Percentiles rank a stretch among this genome's conserved stretches.
Evolutionary conservation across 225 moss, liverwort and hornwort genomes (phyloP).

Genomic region (Pseudisothecium myosuroides): DNA sequence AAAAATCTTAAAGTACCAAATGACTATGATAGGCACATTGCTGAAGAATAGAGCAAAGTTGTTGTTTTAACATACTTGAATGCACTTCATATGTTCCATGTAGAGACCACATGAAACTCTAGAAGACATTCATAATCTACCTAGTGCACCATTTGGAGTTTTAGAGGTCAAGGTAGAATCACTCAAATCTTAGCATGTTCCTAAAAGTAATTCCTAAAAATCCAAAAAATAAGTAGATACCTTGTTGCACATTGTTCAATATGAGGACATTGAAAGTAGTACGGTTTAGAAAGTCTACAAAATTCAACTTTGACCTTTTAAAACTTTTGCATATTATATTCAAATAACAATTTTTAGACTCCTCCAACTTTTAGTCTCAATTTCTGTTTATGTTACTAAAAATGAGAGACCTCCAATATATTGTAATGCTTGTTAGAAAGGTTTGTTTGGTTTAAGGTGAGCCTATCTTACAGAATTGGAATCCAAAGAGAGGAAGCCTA

Average conservation of each 20-base stretch:
- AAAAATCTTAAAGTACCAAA: background rate
- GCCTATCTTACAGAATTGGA: background rate
- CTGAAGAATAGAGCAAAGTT: background rate
- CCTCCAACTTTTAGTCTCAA: background rate
- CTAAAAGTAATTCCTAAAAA: background rate
- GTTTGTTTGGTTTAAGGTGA: background rate
- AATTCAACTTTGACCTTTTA: too few relatives aligned
- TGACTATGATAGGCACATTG: background rate
- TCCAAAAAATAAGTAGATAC: background rate
- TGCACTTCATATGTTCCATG: background rate
- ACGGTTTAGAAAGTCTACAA: rapidly evolving
- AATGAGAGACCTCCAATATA: background rate
- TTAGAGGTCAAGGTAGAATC: background rate
- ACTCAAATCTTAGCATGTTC: background rate
- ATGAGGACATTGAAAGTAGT: background rate
- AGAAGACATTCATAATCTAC: background rate
- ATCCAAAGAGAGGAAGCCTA: background rate
- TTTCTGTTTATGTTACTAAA: background rate
- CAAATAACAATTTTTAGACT: background rate
- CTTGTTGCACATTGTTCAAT: background rate
- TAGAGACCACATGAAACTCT: background rate
- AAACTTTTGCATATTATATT: too few relatives aligned
- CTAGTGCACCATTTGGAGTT: too few relatives aligned
- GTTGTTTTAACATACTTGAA: background rate
- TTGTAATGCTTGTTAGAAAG: background rate